A percentile compares a stretch with the other conserved stretches of the same genome.
Conservation (phyloP, 257 asterid genomes). For the Nicotiana tabacum region DNA sequence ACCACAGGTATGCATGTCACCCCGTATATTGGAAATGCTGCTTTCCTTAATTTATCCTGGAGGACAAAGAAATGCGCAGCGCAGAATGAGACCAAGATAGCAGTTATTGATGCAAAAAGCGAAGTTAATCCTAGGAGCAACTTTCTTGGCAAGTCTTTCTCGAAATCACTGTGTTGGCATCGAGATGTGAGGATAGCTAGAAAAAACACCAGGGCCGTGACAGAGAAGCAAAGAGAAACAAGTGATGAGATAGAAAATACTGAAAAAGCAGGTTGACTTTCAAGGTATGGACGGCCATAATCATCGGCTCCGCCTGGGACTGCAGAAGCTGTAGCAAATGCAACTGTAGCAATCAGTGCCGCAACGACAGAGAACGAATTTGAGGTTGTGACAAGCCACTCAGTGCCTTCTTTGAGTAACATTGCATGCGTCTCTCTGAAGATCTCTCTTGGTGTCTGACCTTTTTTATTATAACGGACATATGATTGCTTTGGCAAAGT, state of each 20-base stretch:
- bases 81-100: slow-evolving; percentile 48
- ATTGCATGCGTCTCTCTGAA: slow-evolving; percentile 29
- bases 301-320: slow-evolving; percentile 54
- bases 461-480: slow-evolving; percentile 27
- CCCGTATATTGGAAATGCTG: slow-evolving; percentile 39
- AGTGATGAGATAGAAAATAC: slow-evolving; percentile 43
- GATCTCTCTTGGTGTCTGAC: slow-evolving; percentile 37
- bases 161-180: slow-evolving; percentile 41
- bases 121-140: slow-evolving; percentile 43
- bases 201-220: slow-evolving; percentile 54
- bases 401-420: slow-evolving; percentile 29
- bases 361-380: slow-evolving; percentile 62
- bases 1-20: slow-evolving; percentile 38
- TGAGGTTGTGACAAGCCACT: slow-evolving; percentile 57
- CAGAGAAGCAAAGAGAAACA: slow-evolving; percentile 50
- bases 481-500: slow-evolving; percentile 26
- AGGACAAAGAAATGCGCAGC: slow-evolving; percentile 57
- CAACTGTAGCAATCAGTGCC: slow-evolving; percentile 60
- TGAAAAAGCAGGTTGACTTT: slow-evolving; percentile 22
- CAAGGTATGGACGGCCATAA: slow-evolving; percentile 33
- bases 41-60: slow-evolving; percentile 20
- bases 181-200: slow-evolving; percentile 59
- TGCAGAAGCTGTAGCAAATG: slow-evolving; percentile 52
- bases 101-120: slow-evolving; percentile 48
- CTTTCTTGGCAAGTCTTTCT: slow-evolving; percentile 36